Conservation (phyloP, 768 basidiomycete species). For the Tulasnella sp. region DNA sequence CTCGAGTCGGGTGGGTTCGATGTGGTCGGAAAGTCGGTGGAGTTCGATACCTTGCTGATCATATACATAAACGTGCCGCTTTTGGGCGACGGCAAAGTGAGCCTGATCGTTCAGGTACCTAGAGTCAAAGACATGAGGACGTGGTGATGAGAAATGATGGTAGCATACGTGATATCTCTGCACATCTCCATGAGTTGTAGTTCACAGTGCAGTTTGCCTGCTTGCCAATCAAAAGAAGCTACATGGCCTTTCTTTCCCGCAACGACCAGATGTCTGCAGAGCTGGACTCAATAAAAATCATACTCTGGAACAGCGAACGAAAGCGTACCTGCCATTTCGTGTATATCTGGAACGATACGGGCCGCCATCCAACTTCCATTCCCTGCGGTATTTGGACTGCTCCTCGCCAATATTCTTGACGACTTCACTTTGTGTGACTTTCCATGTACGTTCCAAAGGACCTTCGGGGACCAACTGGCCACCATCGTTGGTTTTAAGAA, state of each 20-base stretch:
- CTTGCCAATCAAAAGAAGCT: slow-evolving; percentile 88
- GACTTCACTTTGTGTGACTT: slow-evolving; percentile 72
- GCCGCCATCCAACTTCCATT: slow-evolving; percentile 74
- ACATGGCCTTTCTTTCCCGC: slow-evolving; percentile 75
- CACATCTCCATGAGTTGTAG: slow-evolving; percentile 83
- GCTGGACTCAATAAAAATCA: not conserved
- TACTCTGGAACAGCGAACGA: not conserved
- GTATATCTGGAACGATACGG: slow-evolving; percentile 79
- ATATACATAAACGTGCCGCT: slow-evolving; percentile 92
- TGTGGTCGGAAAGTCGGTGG: slow-evolving; percentile 67
- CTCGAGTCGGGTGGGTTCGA: slow-evolving; percentile 82
- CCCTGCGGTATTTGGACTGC: slow-evolving; percentile 60
- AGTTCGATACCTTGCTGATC: slow-evolving; percentile 89
- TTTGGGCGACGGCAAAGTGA: slow-evolving; percentile 90
- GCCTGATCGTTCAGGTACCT: slow-evolving; percentile 90
- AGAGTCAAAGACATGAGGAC: slow-evolving; percentile 7
- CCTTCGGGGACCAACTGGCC: slow-evolving; percentile 67
- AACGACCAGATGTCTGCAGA: slow-evolving; percentile 66
- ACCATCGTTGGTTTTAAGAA: slow-evolving; percentile 53
- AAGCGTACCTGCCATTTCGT: slow-evolving; percentile 70
- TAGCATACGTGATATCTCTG: slow-evolving; percentile 74
- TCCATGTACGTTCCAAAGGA: slow-evolving; percentile 82
- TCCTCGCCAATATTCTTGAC: slow-evolving; percentile 50
- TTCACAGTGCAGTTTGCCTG: slow-evolving; percentile 73
- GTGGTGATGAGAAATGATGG: not conserved